phyloP scores from a whole-genome alignment of 1,139 yeast species.

The Geotrichum fermentans region DNA sequence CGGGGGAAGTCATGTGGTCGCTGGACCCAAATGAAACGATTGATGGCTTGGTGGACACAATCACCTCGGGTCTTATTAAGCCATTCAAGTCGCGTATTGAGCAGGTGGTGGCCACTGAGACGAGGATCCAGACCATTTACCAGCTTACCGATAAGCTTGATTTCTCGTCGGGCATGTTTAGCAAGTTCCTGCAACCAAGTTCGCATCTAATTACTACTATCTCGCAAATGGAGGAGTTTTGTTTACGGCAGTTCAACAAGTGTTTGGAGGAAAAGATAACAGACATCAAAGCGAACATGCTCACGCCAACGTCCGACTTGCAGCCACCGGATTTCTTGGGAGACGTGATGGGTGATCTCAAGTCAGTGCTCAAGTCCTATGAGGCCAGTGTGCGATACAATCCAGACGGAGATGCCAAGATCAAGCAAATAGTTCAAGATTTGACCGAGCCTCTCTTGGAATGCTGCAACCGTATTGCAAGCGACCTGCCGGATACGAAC shows the following conservation, averaged over 20 bases:
- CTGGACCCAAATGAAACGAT: constrained; percentile 33
- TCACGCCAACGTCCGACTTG: constrained; percentile 26
- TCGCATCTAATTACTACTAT: constrained; percentile 28
- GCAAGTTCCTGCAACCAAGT: constrained; percentile 38
- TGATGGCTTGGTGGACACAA: constrained; percentile 40
- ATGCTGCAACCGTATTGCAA: constrained; percentile 33
- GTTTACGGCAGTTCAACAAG: constrained; percentile 33
- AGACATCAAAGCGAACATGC: constrained; percentile 23
- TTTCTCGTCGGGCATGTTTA: constrained; percentile 65
- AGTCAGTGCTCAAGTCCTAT: constrained; percentile 34
- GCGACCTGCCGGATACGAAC: constrained; percentile 27
- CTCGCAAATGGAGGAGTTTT: constrained; percentile 28
- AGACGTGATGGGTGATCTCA: constrained; percentile 35
- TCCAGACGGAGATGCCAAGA: constrained; percentile 28
- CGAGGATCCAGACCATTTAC: constrained; percentile 50
- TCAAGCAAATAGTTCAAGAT: constrained; percentile 33
- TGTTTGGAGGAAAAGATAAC: constrained; percentile 30
- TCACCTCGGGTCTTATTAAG: constrained; percentile 48
- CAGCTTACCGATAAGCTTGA: constrained; percentile 60
- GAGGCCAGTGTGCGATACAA: constrained; percentile 34
- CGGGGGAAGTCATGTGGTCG: constrained; percentile 11
- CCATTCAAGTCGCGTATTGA: constrained; percentile 54
- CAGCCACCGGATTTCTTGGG: constrained; percentile 39
- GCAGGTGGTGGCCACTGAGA: constrained; percentile 63
- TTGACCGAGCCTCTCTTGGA: constrained; percentile 38